Base-by-base conservation (phyloP, 441 rosid genomes). In the Adansonia madagascariensis region DNA sequence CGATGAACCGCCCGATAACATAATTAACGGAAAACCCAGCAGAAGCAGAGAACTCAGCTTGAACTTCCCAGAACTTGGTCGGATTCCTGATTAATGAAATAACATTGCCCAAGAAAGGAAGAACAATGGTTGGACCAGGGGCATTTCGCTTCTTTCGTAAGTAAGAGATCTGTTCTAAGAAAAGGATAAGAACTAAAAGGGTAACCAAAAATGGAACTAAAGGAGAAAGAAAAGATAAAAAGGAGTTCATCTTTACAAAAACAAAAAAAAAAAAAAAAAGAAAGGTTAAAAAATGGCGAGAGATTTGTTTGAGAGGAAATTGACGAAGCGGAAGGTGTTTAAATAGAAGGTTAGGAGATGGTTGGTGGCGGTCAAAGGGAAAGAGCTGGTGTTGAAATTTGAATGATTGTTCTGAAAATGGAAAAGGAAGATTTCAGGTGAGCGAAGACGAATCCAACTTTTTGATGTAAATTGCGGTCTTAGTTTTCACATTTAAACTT, bases 61-160 rank as follows among this genome's bases (percentile, higher is more conserved):
- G 95, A 44, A 64, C 46, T 72, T 86, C 80, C 98, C 98, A 94
- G 89, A 91, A 94, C 12, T 70, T 79, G 14, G 93, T 84, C 0
- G 98, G 97, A 15, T 89, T 66, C 3, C 81, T 74, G 49, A 94
- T 86, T 20, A 94, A 35, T 1, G 90, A n/a, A 61, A 85, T 39
- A 1, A 85, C 94, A 86, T 85, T 88, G 56, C 98, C 98, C 3
- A 94, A 24, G 14, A 92, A 86, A 0, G 98, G 98, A 12, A 82
- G 31, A 46, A 92, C 90, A 7, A 91, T 75, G 46, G 59, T 1
- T 0, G 97, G 97, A 0, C 97, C 98, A 0, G 94, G 90, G 61
- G 78, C 80, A 67, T 74, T 78, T 43, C 92, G 88, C 72, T 88
- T 92, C 78, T 87, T 92, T 18, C 78, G 10, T 22, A 90, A 78